A percentile compares a stretch with the other conserved stretches of the same genome.
Conservation (phyloP, 805 yeast genomes). For the Metschnikowia drakensbergensis region DNA sequence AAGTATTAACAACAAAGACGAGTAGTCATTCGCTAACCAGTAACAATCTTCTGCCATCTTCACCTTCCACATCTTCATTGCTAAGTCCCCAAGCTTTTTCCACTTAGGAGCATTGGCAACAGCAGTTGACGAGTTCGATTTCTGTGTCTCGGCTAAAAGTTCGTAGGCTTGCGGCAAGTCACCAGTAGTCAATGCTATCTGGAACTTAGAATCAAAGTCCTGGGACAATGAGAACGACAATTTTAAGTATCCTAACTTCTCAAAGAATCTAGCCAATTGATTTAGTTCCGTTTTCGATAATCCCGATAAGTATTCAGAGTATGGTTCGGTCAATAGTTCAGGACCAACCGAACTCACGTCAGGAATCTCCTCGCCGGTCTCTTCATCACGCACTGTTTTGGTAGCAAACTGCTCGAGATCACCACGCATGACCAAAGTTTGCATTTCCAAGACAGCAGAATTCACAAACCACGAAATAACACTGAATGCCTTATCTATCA, state of each 20-base stretch:
- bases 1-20: slow-evolving; percentile 76
- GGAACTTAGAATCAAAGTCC: slow-evolving; percentile 89
- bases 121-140: slow-evolving; percentile 47
- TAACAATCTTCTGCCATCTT: slow-evolving; percentile 77
- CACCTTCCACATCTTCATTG: slow-evolving; percentile 74
- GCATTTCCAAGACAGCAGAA: slow-evolving; percentile 86
- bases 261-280: slow-evolving; percentile 87
- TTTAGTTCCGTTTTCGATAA: slow-evolving; percentile 63
- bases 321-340: slow-evolving; percentile 52
- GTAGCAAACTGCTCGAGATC: slow-evolving; percentile 67
- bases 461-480: slow-evolving; percentile 79
- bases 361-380: slow-evolving; percentile 36
- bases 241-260: slow-evolving; percentile 83
- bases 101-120: slow-evolving; percentile 54
- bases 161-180: slow-evolving; percentile 69
- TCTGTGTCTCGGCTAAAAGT: slow-evolving; percentile 30
- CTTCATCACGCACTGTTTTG: slow-evolving; percentile 29
- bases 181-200: slow-evolving; percentile 75
- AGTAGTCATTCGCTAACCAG: slow-evolving; percentile 72
- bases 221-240: slow-evolving; percentile 80
- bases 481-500: slow-evolving; percentile 86
- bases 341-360: slow-evolving; percentile 44
- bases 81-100: slow-evolving; percentile 87
- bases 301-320: slow-evolving; percentile 48
- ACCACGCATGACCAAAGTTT: slow-evolving; percentile 92